Base-by-base conservation (phyloP, 768 basidiomycete species). In the Tylopilus felleus region DNA sequence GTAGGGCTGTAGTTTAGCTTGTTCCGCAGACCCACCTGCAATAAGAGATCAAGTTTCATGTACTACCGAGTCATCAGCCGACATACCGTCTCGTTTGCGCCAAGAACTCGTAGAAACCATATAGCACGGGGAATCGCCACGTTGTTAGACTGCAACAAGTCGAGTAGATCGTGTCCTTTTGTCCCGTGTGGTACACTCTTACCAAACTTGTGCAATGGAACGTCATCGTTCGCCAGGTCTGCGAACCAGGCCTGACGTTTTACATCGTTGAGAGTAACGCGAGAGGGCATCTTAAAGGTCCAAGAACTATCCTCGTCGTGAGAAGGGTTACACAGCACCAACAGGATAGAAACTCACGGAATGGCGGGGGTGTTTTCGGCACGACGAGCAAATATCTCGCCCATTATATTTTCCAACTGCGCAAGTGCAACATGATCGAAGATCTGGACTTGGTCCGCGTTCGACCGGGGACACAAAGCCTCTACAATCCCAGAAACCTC, bases 101-200 rank as follows among this genome's bases (percentile, higher is more conserved):
- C 92, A 61, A 92, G 83, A 4, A 92, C 90, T 19, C 91, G 81
- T 25, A 93, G 75, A 65, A 93, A 89, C 92, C 92, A 94, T 8
- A 93, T 83, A 4, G 92, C 92, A 42, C 92, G 80, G 2, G 86
- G 78, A 31, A 91, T 86, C 7, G 86, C 86, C 25, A 93, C 87
- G 52, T 85, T 80, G 50, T 90, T 84, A 7, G 77, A 75, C 51
- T 93, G 88, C 28, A 94, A 71, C 40, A 93, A 73, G 56, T 93
- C 91, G 47, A 94, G 73, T 27, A 93, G 77, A 62, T 92, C 90
- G 58, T 87, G 84, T 2, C 90, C 92, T 68, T 90, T 93, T 5
- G 86, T 86, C 0, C 89, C 89, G 64, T 93, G 89, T 3, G 91
- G 92, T 5, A 93, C 88, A 65, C 83, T 89, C 71, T 90, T 91